These are phyloP conservation scores for Tilletia walkeri DNA, from an alignment of 1,284 basidiomycete genomes.

Conservation along the genomic window DNA sequence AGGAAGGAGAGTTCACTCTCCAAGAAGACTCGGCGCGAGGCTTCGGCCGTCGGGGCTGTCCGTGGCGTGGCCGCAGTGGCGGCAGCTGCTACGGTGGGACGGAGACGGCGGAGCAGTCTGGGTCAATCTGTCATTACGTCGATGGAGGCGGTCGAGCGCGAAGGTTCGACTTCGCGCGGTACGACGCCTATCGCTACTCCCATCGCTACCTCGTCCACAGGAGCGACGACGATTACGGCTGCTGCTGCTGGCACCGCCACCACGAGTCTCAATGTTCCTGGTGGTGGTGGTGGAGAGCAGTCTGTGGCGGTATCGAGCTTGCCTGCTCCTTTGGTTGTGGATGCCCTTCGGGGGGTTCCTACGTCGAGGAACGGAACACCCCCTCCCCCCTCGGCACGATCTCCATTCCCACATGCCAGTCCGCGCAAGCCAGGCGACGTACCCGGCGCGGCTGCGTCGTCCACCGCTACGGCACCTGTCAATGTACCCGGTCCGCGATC, in stretches of 20 bases:
- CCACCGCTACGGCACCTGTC: too few species aligned
- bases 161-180: not conserved
- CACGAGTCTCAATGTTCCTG: not conserved
- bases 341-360: not conserved
- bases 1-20: not conserved
- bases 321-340: not conserved
- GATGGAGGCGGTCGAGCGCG: not conserved
- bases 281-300: not conserved
- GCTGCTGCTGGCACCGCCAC: not conserved
- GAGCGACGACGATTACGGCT: not conserved
- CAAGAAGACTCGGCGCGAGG: conserved; percentile 1
- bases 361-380: not conserved
- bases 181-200: not conserved
- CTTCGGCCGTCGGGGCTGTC: not conserved
- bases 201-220: too few species aligned
- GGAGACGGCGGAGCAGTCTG: not conserved
- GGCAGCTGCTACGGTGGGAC: not conserved
- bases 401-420: conserved; percentile 2
- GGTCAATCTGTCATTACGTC: not conserved
- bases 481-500: too few species aligned
- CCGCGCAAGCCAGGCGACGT: conserved; percentile 1
- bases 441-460: too few species aligned
- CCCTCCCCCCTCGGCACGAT: not conserved
- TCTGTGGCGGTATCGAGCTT: not conserved
- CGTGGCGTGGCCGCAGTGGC: not conserved